Conservation (phyloP, 257 asterid species). For the Misopates orontium region DNA sequence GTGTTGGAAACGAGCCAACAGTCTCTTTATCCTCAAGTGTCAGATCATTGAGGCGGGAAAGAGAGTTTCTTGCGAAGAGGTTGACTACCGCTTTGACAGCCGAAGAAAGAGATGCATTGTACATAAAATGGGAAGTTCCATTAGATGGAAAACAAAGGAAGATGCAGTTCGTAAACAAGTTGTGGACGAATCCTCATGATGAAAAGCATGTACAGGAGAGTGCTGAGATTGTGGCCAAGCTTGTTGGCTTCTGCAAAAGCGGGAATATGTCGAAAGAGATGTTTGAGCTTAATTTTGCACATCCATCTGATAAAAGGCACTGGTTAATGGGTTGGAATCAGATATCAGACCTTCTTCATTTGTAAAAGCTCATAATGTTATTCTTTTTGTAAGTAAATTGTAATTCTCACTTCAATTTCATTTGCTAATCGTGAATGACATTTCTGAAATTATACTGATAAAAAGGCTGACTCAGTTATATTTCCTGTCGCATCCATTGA, state of each 20-base stretch:
- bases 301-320: conserved; percentile 77
- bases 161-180: conserved; percentile 75
- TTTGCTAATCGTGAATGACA: no score
- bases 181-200: conserved; percentile 78
- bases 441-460: no score
- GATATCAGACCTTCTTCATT: conserved; percentile 74
- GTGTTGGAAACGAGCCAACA: conserved; percentile 62
- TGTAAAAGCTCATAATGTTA: conserved; percentile 41
- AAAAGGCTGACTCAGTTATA: no score
- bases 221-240: conserved; percentile 86
- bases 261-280: conserved; percentile 87
- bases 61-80: conserved; percentile 88
- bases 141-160: conserved; percentile 80
- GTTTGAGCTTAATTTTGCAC: conserved; percentile 87
- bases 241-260: conserved; percentile 73
- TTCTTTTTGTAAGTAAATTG: conserved; percentile 31
- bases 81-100: conserved; percentile 61
- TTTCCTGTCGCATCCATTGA: no score
- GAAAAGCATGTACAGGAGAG: conserved; percentile 72
- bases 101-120: conserved; percentile 80
- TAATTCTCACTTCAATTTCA: no score
- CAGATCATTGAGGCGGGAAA: conserved; percentile 75
- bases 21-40: conserved; percentile 88
- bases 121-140: conserved; percentile 88
- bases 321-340: conserved; percentile 92